Percentiles rank a stretch among this genome's conserved stretches.
These are phyloP conservation scores for Lolium rigidum DNA, from an alignment of 176 grass and related monocot genomes.

Conservation along the genomic window DNA sequence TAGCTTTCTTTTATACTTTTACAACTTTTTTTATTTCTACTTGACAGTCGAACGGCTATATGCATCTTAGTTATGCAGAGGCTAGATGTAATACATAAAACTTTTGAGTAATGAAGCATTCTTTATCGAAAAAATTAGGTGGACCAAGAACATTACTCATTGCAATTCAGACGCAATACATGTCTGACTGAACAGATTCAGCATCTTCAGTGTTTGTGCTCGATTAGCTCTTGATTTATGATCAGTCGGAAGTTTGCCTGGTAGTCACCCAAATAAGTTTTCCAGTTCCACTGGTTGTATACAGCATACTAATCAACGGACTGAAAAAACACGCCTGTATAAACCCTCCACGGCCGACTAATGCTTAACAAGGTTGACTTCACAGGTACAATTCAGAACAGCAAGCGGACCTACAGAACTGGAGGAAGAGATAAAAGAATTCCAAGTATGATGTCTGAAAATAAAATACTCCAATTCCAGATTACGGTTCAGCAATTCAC, in stretches of 20 bases:
- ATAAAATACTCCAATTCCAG: background rate
- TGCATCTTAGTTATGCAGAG: no score
- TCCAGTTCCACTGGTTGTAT: background rate
- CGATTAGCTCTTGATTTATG: background rate
- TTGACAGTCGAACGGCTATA: no score
- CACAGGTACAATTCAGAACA: background rate
- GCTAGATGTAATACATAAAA: no score
- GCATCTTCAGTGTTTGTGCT: background rate
- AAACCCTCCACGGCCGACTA: background rate
- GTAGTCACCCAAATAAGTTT: background rate
- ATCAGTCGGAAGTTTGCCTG: background rate
- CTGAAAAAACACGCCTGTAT: background rate
- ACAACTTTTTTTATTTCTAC: no score
- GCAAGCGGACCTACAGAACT: background rate
- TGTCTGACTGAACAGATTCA: background rate
- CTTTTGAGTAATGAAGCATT: no score
- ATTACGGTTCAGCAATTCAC: background rate
- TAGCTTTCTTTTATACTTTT: no score
- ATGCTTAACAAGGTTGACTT: background rate
- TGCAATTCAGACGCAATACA: no score
- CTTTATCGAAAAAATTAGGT: no score
- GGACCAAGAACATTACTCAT: no score
- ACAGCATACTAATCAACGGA: background rate
- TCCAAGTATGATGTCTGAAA: background rate
- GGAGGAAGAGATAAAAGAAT: background rate